Base-by-base conservation (phyloP, 192 early-diverging fungal species). In the Phycomyces blakesleeanus region DNA sequence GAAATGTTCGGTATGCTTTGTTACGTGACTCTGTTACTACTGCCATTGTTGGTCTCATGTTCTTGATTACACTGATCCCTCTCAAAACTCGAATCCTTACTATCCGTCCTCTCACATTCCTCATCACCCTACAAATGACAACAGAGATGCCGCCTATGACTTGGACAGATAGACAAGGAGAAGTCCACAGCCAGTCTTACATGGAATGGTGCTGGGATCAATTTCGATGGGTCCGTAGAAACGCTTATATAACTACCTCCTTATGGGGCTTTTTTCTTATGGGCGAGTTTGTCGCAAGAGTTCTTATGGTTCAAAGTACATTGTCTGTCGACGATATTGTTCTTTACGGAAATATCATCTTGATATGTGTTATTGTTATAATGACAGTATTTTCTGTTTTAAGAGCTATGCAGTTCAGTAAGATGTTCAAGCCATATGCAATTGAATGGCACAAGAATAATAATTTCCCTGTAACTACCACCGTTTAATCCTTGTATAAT, bases 1-100 rank as follows among this genome's bases (percentile, higher is more conserved):
- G 69, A 20, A 63, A 80, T 56, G 59, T 69, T 42, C 65, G 76
- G 22, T 22, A 72, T 18, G 51, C 71, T 15, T 61, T 80, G 20
- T 53, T 80, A 44, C 64, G 78, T 27, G 78, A 80, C 51, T 80
- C 78, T 4, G 24, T 61, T 27, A 63, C 71, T 18, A 80, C 76
- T 0, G 57, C 68, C 27, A 57, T 72, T 3, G 55, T 66, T 22
- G 62, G 73, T 54, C n/a, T 67, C 20, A 53, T 68, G 25, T 80
- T 80, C 60, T 38, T 80, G 4, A 14, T 63, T 15, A 72, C 72
- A 6, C 29, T 80, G n/a, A 63, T 80, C 4, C 78, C 78, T 27
- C 51, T 80, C 42, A 49, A 59, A 11, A 64, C 60, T 51, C 49
- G 69, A 1, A 49, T 55, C n/a, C 63, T 75, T 60, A 49, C 59